A percentile compares a stretch with the other conserved stretches of the same genome.
phyloP scores from a whole-genome alignment of 2,329 filamentous ascomycete genomes.

The Domatiomyces globalis region DNA sequence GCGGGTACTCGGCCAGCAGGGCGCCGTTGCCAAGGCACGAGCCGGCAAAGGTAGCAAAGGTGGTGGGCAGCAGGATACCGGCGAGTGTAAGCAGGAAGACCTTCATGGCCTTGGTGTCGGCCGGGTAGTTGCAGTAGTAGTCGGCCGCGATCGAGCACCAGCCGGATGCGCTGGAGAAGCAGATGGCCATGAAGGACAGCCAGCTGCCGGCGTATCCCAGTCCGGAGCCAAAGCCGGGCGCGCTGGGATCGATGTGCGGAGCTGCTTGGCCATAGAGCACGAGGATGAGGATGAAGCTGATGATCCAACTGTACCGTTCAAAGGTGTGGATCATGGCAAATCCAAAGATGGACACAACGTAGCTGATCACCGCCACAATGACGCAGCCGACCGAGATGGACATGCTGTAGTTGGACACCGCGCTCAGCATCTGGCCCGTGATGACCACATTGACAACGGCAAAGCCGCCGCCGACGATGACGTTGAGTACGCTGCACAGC shows the following conservation, averaged over 20 bases:
- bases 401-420: conserved; percentile 23
- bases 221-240: conserved; percentile 22
- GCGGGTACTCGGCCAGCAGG: conserved; percentile 20
- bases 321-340: conserved; percentile 21
- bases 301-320: conserved; percentile 22
- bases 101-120: conserved; percentile 12
- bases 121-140: conserved; percentile 18
- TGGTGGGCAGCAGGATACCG: conserved; percentile 12
- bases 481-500: conserved; percentile 21
- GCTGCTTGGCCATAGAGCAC: conserved; percentile 36
- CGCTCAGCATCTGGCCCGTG: conserved; percentile 23
- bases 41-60: conserved; percentile 33
- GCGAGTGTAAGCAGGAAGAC: conserved; percentile 13
- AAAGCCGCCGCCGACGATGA: conserved; percentile 20
- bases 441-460: conserved; percentile 24
- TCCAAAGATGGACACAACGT: conserved; percentile 21
- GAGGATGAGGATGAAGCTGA: conserved; percentile 25
- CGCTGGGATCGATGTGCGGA: conserved; percentile 28
- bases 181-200: conserved; percentile 16
- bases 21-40: conserved; percentile 29
- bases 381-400: conserved; percentile 21
- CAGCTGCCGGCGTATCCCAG: conserved; percentile 22
- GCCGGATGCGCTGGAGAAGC: conserved; percentile 14
- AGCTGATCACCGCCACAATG: conserved; percentile 21
- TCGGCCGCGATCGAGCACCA: conserved; percentile 17